Conservation (phyloP, 78 protist species). For the Pelomyxa schiedti region DNA sequence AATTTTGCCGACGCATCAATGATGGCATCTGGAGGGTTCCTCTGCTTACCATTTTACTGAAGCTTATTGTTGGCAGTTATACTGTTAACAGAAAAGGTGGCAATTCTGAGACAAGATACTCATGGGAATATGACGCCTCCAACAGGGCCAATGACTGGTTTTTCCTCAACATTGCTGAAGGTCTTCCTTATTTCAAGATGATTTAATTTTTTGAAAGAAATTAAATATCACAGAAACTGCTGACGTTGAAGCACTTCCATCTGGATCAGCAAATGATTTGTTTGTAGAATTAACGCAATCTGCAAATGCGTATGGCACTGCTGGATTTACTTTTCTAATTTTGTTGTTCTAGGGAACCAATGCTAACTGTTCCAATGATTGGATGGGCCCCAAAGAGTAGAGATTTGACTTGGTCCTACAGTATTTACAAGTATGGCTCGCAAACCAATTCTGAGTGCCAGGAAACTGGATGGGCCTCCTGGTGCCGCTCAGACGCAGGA, state of each 20-base stretch:
- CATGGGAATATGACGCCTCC: background rate
- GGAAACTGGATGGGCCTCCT: background rate
- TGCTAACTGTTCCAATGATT: background rate
- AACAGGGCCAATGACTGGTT: background rate
- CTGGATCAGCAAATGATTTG: background rate
- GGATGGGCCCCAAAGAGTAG: background rate
- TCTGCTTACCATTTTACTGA: no score
- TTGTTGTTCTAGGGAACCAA: background rate
- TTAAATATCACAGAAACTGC: background rate
- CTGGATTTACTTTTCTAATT: background rate
- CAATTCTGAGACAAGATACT: background rate
- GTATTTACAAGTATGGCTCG: background rate
- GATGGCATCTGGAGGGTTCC: no score
- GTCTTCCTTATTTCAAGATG: background rate
- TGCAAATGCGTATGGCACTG: background rate
- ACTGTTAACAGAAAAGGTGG: background rate
- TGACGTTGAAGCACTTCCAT: background rate
- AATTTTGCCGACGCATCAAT: no score
- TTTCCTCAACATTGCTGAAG: background rate
- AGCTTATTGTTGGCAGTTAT: no score
- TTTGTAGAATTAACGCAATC: background rate
- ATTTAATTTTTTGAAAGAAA: background rate
- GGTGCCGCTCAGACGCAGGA: background rate
- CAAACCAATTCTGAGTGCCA: background rate
- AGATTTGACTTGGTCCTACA: background rate